Conservation (phyloP, 768 basidiomycete species). For the Xerocomellus amylosporus region DNA sequence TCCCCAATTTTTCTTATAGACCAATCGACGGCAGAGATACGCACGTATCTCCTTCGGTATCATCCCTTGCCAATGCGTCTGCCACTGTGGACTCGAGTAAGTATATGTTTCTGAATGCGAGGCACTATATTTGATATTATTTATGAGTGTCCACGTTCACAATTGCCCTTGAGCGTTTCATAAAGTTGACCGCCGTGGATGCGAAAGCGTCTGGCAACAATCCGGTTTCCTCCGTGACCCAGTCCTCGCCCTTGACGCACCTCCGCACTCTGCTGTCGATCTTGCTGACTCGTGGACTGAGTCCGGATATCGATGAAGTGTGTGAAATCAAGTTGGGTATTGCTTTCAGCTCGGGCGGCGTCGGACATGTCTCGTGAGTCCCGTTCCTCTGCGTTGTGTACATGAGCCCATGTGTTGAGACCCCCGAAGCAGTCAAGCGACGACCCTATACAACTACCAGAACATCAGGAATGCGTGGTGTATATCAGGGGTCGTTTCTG, state of each 20-base stretch:
- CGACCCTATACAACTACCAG: slow-evolving; percentile 41
- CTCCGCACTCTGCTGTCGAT: slow-evolving; percentile 61
- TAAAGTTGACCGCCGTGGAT: slow-evolving; percentile 45
- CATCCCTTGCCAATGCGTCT: slow-evolving; percentile 20
- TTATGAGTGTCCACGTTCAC: slow-evolving; percentile 46
- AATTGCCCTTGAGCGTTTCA: slow-evolving; percentile 51
- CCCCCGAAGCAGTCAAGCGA: slow-evolving; percentile 26
- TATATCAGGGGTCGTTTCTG: slow-evolving; percentile 68
- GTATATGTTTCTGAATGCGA: slow-evolving; percentile 11
- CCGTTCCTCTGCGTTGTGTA: neutral
- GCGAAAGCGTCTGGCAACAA: slow-evolving; percentile 51
- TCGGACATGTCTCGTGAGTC: slow-evolving; percentile 53
- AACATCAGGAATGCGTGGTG: slow-evolving; percentile 57
- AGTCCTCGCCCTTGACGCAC: slow-evolving; percentile 46
- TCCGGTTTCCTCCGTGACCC: slow-evolving; percentile 36
- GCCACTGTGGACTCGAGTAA: slow-evolving; percentile 23
- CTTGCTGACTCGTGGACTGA: slow-evolving; percentile 68
- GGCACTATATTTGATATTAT: slow-evolving; percentile 23
- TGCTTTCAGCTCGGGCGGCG: slow-evolving; percentile 32
- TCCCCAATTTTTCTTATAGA: slow-evolving; percentile 6
- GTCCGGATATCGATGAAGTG: slow-evolving; percentile 65
- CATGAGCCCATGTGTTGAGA: neutral
- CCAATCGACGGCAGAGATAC: slow-evolving; percentile 28
- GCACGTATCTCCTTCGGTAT: slow-evolving; percentile 24
- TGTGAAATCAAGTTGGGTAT: slow-evolving; percentile 59